phyloP scores from a whole-genome alignment of 495 filamentous ascomycete genomes.

The Penicillium turbatum region DNA sequence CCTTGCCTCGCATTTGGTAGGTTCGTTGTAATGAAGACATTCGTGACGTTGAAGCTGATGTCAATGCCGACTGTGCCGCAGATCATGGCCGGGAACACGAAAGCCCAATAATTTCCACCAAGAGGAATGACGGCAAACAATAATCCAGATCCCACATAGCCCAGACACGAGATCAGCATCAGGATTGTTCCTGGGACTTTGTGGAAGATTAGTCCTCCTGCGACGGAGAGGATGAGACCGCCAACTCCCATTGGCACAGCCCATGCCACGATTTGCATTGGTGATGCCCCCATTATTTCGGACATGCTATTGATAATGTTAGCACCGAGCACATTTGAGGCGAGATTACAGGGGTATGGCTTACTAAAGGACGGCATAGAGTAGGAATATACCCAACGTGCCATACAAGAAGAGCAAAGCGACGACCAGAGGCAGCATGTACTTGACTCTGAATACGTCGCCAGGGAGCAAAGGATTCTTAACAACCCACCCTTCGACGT shows the following conservation, averaged over 20 bases:
- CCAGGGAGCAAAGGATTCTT: slow-evolving; percentile 67
- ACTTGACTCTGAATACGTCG: slow-evolving; percentile 68
- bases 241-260: slow-evolving; percentile 71
- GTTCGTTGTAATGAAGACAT: slow-evolving; percentile 77
- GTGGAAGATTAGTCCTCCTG: slow-evolving; percentile 75
- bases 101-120: slow-evolving; percentile 63
- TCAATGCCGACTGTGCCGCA: slow-evolving; percentile 79
- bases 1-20: slow-evolving; percentile 68
- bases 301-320: slow-evolving; percentile 49
- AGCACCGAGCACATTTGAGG: not conserved
- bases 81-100: slow-evolving; percentile 78
- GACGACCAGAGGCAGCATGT: slow-evolving; percentile 63
- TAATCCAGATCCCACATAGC: slow-evolving; percentile 59
- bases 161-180: slow-evolving; percentile 61
- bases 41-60: slow-evolving; percentile 77
- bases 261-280: slow-evolving; percentile 74
- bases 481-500: slow-evolving; percentile 74
- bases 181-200: slow-evolving; percentile 66
- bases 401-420: slow-evolving; percentile 75
- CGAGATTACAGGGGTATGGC: slow-evolving; percentile 14
- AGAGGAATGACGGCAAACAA: slow-evolving; percentile 69
- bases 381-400: slow-evolving; percentile 67
- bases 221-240: slow-evolving; percentile 64
- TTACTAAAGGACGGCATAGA: slow-evolving; percentile 78
- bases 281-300: slow-evolving; percentile 58